Base-by-base conservation (phyloP, 352 stramenopile species). In the Elongisporangium anandrum region DNA sequence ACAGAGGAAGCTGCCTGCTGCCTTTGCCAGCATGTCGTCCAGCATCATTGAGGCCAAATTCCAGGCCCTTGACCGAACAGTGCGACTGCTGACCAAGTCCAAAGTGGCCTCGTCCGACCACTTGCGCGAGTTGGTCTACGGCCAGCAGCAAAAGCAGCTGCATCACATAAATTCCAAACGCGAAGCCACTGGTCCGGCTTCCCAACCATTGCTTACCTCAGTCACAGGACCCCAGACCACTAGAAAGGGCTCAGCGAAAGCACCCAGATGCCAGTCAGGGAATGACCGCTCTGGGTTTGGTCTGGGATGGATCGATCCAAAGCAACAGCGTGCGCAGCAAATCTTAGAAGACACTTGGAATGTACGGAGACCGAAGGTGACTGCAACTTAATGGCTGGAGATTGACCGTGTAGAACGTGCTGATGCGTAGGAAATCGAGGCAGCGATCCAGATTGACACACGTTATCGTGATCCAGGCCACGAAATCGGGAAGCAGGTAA, bases 11-110 rank as follows among this genome's bases (percentile, higher is more conserved):
- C 3, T 51, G 47, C 17, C 8, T 22, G 3, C 47, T 5, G 3
- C 6, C 20, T 22, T 6, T 22, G n/a, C 56, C 20, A 13, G 15
- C 50, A 87, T 89, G 79, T 89, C 79, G 20, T 84, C 68, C 9
- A 78, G 71, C 49, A 74, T 87, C 50, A 81, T 89, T 39, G 79
- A 89, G 57, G 75, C 75, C 47, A 87, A 87, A 57, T 89, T 87
- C 61, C 75, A 81, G 58, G 65, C 72, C 21, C 57, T 89, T 26
- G 79, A 89, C 21, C 66, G 64, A 22, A 78, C 72, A 6, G 87
- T 85, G 50, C 75, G 73, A 39, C 55, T 75, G 47, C 55, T 88
- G 49, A 68, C 65, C 20, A 79, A 78, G 24, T 58, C 69, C 2
- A 72, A 69, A 61, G 55, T 81, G 6, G 61, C 69, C 13, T 85